Evolutionary conservation across 306 rosid species (phyloP).

Genomic region (Prunus fruticosa): DNA sequence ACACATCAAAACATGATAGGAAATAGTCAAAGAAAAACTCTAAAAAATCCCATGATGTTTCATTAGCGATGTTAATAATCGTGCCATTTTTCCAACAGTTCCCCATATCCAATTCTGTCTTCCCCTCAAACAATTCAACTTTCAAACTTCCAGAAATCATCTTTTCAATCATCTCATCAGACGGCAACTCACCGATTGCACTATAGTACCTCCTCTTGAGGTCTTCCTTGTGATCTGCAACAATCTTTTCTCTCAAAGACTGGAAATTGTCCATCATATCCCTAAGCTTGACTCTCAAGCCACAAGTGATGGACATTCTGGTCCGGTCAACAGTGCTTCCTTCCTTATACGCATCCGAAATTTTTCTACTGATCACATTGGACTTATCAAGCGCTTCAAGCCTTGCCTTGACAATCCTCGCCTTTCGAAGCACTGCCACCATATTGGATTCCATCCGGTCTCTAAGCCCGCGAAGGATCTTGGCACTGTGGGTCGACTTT

Average conservation of each 20-base stretch:
- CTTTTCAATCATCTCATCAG: conserved; percentile 65
- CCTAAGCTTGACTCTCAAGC: conserved; percentile 75
- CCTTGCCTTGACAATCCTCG: conserved; percentile 50
- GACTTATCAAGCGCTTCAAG: conserved; percentile 68
- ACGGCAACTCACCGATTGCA: conserved; percentile 60
- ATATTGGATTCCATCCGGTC: conserved; percentile 77
- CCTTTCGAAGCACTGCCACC: conserved; percentile 75
- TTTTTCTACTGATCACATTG: conserved; percentile 48
- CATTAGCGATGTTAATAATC: too few relatives aligned
- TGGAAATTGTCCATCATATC: conserved; percentile 78
- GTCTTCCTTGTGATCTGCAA: conserved; percentile 76
- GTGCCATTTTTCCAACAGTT: too few relatives aligned
- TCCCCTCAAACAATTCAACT: conserved; percentile 64
- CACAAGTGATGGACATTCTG: conserved; percentile 60
- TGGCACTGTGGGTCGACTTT: conserved; percentile 76
- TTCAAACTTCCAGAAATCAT: conserved; percentile 57
- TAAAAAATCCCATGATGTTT: neutral
- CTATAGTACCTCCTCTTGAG: conserved; percentile 67
- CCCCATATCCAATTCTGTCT: conserved; percentile 54
- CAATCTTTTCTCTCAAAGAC: conserved; percentile 57
- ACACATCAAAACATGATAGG: neutral
- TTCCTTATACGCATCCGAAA: conserved; percentile 46
- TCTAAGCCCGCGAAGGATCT: conserved; percentile 77
- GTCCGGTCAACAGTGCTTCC: conserved; percentile 71
- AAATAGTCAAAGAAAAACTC: neutral